A percentile compares a stretch with the other conserved stretches of the same genome.
Conservation (phyloP, 768 basidiomycete genomes). For the Russula brevipes region DNA sequence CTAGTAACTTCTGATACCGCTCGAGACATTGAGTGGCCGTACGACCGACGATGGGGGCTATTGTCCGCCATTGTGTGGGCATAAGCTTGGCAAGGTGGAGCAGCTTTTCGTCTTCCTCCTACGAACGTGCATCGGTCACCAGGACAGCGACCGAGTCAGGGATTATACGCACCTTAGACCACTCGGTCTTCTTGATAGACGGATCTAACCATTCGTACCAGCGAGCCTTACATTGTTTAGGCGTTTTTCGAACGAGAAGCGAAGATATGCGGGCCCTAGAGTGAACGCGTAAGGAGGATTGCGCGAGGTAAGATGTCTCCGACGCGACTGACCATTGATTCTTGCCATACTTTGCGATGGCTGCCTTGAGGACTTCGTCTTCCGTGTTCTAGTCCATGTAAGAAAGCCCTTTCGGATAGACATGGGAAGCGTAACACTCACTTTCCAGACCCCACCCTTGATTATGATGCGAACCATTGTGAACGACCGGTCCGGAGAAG, state of each 20-base stretch:
- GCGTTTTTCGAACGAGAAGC: slow-evolving; percentile 94
- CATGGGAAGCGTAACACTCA: slow-evolving; percentile 29
- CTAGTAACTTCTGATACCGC: slow-evolving; percentile 94
- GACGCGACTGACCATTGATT: slow-evolving; percentile 70
- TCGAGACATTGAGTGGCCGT: slow-evolving; percentile 98
- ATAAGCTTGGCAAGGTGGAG: slow-evolving; percentile 96
- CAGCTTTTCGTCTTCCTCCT: slow-evolving; percentile 98
- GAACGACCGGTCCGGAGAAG: not conserved
- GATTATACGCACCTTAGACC: slow-evolving; percentile 75
- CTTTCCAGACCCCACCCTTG: slow-evolving; percentile 92
- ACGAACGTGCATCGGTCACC: not conserved
- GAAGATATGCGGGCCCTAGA: slow-evolving; percentile 95
- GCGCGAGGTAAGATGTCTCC: not conserved
- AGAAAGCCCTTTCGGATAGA: not conserved
- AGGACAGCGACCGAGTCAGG: not conserved
- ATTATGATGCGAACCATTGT: slow-evolving; percentile 85
- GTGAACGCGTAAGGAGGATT: slow-evolving; percentile 1
- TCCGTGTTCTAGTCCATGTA: slow-evolving; percentile 68
- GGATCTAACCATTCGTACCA: slow-evolving; percentile 99
- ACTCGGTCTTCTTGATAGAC: slow-evolving; percentile 99
- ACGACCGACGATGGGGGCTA: slow-evolving; percentile 95
- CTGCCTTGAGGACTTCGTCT: slow-evolving; percentile 98
- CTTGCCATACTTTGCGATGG: slow-evolving; percentile 95
- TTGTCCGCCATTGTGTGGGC: slow-evolving; percentile 99
- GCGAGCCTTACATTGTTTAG: slow-evolving; percentile 98